Evolutionary conservation across 2,329 filamentous ascomycete genomes (phyloP), one percentile per base, ranked within the genome.

Genomic region (Neurospora sp.): DNA sequence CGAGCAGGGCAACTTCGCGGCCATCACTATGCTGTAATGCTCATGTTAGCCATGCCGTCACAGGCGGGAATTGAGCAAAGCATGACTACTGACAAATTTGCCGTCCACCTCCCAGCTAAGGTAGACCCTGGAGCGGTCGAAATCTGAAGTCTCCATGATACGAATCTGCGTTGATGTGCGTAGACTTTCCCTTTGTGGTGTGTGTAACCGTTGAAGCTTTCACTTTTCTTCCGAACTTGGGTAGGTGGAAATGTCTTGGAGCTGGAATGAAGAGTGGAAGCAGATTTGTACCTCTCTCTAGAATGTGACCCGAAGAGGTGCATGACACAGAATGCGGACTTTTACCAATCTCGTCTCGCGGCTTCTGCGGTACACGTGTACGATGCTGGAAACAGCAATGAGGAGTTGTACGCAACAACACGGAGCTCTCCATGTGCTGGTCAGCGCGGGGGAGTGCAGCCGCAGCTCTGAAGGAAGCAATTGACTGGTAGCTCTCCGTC

Each of bases 1-100:
- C 87, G 5, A 94, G 82, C 4, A 95, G 84, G 74, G 91, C 88
- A 70, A 90, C 87, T 77, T 95, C 92, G 28, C 91, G 86, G 19
- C 91, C 91, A 77, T 93, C 91, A 74, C 92, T 87, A 72, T 86
- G 87, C 82, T 86, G 70, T 52, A 37, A 39, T 6, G 6, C 6
- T 2, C 19, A n/a, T 52, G 33, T 68, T 8, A 57, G 39, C 12
- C 38, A 52, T 2, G 1, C 46, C 8, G 0, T 10, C 41, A 75
- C 75, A 72, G n/a, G 77, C 76, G 69, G 37, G 46, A 1, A n/a
- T 15, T 39, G n/a, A 12, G 36, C 17, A 6, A 19, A 37, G 11
- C 1, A 38, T 41, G 67, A 41, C n/a, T 36, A 72, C 69, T 10
- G 39, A 72, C 71, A 36, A 70, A 72, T 19, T 70, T 70, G 3